Evolutionary conservation across 306 rosid species (phyloP), one percentile per base, ranked within the genome.

Genomic region (Trifolium fragiferum): DNA sequence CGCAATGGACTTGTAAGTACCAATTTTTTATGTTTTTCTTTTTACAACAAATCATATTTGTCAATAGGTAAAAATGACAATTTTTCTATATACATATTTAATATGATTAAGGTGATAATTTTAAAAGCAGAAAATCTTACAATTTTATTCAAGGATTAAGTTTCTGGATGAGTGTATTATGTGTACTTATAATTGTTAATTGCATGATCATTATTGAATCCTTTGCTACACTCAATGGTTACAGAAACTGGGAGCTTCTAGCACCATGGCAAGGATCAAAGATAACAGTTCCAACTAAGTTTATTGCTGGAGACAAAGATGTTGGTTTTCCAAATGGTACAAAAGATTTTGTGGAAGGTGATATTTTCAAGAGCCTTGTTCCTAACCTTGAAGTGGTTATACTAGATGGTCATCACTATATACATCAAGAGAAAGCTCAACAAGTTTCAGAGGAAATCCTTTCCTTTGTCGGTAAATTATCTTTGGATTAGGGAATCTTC

Each of bases 1-100:
- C 10, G 89, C 95, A 43, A 78, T 86, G 88, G 90, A 90, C 81
- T 50, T 86, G 96, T 93, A 54, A 87, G 68, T 9, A 20, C 13
- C 6, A 3, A 3, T 54, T 20, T 54, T 54, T 10, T 54, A 51
- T 19, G 14, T 54, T 19, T 19, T 19, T n/a, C 6, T 5, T 49
- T n/a, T 5, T 47, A 47, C 19, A 47, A 47, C 54, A n/a, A 47
- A 6, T 49, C 54, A 6, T 5, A 14, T 44, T 44, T 43, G 2
- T 9, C 44, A 9, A 38, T 38, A 38, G 44, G 44, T 38, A 38
- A 38, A 38, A 43, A 43, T 43, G 15, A 43, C 49, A 43, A 10
- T 41, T 10, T 41, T 10, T 10, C 12, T 8, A 40, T 10, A 40
- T 2, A 2, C 44, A 40, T 10, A 12, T 40, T 40, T 40, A 40